Evolutionary conservation across 139 green algal species (phyloP).

Genomic region (Coelastrella sp.): DNA sequence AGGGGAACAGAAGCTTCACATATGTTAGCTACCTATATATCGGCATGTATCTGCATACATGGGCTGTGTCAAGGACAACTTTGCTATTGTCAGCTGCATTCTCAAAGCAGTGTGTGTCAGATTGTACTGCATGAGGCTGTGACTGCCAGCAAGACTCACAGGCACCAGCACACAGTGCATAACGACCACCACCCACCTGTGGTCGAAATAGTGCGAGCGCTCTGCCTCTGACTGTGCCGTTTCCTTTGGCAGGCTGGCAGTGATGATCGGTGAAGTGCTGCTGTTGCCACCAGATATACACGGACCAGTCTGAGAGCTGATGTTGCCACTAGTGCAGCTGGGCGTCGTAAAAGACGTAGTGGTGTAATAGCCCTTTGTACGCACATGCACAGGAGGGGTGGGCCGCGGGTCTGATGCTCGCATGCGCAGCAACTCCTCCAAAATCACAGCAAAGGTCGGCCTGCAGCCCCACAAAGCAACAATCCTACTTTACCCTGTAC

Average conservation of each 20-base stretch:
- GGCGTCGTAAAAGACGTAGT: not conserved
- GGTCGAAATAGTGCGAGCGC: slow-evolving; percentile 24
- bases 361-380: not conserved
- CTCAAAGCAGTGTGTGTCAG: too few relatives aligned
- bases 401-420: not conserved
- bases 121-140: too few relatives aligned
- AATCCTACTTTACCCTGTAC: too few relatives aligned
- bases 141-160: too few relatives aligned
- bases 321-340: not conserved
- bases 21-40: too few relatives aligned
- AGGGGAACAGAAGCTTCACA: too few relatives aligned
- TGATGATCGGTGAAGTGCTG: not conserved
- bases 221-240: not conserved
- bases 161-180: too few relatives aligned
- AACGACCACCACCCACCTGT: too few relatives aligned
- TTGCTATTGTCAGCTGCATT: too few relatives aligned
- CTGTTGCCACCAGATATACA: not conserved
- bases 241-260: not conserved
- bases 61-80: too few relatives aligned
- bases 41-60: too few relatives aligned
- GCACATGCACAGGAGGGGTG: slow-evolving; percentile 4
- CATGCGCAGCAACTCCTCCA: slow-evolving; percentile 36
- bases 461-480: too few relatives aligned
- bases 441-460: slow-evolving; percentile 16
- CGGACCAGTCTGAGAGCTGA: not conserved